Percentiles rank a stretch among this genome's conserved stretches.
These are phyloP conservation scores for Podaxis carcinomalis DNA, from an alignment of 768 basidiomycete species.

Conservation along the genomic window DNA sequence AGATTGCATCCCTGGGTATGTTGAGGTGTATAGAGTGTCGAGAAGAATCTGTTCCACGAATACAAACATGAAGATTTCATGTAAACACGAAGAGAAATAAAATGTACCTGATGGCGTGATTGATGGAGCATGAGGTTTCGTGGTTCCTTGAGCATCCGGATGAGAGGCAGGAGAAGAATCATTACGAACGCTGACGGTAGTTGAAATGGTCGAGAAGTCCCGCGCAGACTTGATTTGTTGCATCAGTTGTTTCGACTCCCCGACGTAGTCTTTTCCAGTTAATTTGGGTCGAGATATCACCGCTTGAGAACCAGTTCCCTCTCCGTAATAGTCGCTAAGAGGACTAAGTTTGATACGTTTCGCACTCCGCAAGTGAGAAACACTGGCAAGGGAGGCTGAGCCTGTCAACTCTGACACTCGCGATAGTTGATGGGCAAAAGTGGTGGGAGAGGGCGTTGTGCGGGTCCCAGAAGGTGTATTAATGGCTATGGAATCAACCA, in stretches of 20 bases:
- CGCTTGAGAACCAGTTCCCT: conserved; percentile 42
- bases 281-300: conserved; percentile 45
- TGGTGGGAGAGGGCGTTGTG: conserved; percentile 43
- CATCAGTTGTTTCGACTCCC: conserved; percentile 76
- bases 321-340: conserved; percentile 50
- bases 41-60: conserved; percentile 20
- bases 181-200: conserved; percentile 41
- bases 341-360: conserved; percentile 82
- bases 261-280: conserved; percentile 65
- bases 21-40: conserved; percentile 28
- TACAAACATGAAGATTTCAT: background rate
- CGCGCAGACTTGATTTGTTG: conserved; percentile 74
- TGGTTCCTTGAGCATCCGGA: conserved; percentile 9
- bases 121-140: conserved; percentile 3
- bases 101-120: background rate
- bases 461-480: conserved; percentile 62
- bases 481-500: conserved; percentile 93
- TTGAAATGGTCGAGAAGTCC: conserved; percentile 74
- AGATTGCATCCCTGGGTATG: conserved; percentile 25
- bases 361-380: conserved; percentile 62
- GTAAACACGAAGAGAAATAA: conserved; percentile 5
- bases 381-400: conserved; percentile 28
- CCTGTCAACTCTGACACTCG: conserved; percentile 40
- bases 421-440: conserved; percentile 39
- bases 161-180: conserved; percentile 20